phyloP scores from a whole-genome alignment of 805 yeast species.

The Maudiozyma turicensis region DNA sequence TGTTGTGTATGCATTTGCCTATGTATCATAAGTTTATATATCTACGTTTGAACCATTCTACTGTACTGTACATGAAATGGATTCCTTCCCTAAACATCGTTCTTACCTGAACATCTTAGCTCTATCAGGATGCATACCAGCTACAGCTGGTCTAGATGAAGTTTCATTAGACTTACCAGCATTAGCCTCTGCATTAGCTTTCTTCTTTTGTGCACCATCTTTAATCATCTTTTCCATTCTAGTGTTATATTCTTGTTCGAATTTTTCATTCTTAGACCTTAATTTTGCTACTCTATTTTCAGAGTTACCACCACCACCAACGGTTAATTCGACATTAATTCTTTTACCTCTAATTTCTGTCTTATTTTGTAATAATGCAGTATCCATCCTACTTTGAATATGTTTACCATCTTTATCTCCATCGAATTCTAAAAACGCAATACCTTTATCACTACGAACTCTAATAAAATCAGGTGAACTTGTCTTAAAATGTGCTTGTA shows the following conservation, averaged over 20 bases:
- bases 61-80: not conserved
- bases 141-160: constrained; percentile 4
- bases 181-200: constrained; percentile 8
- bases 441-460: constrained; percentile 75
- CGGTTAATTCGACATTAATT: constrained; percentile 92
- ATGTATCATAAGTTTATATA: no score
- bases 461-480: constrained; percentile 68
- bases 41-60: no score
- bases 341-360: constrained; percentile 53
- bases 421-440: constrained; percentile 82
- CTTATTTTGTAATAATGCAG: constrained; percentile 79
- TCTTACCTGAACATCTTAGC: constrained; percentile 27
- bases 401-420: constrained; percentile 36
- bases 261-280: constrained; percentile 65
- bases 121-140: constrained; percentile 54
- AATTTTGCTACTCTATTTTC: constrained; percentile 57
- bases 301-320: constrained; percentile 96
- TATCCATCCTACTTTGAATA: constrained; percentile 71
- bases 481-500: constrained; percentile 63
- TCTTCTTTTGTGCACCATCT: constrained; percentile 30
- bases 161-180: constrained; percentile 5
- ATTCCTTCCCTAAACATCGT: constrained; percentile 14
- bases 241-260: constrained; percentile 58
- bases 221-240: constrained; percentile 40
- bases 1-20: no score